These are phyloP conservation scores for Graphilbum fragrans DNA, from an alignment of 2,329 filamentous ascomycete species.

Conservation along the genomic window DNA sequence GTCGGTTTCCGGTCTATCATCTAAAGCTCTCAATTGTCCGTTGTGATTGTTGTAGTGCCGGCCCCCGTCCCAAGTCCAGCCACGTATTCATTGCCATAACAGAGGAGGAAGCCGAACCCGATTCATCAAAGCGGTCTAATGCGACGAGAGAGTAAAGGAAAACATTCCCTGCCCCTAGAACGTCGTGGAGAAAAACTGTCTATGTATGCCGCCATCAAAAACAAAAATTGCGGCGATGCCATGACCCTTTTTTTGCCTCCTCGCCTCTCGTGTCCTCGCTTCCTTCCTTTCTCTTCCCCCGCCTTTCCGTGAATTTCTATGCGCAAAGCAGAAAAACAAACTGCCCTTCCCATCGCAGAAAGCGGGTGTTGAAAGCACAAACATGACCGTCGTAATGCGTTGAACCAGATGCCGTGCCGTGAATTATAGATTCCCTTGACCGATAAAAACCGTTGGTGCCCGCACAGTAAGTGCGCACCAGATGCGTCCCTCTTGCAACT, in stretches of 20 bases:
- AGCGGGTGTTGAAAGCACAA: slow-evolving; percentile 18
- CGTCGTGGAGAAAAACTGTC: slow-evolving; percentile 36
- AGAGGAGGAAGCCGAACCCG: too few relatives aligned
- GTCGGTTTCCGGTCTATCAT: slow-evolving; percentile 3
- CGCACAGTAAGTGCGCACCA: slow-evolving; percentile 7
- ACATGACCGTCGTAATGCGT: slow-evolving; percentile 26
- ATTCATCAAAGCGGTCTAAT: too few relatives aligned
- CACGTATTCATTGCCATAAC: too few relatives aligned
- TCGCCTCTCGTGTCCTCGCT: neutral
- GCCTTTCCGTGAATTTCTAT: too few relatives aligned
- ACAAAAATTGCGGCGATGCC: slow-evolving; percentile 18
- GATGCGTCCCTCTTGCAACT: slow-evolving; percentile 14
- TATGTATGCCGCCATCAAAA: slow-evolving; percentile 39
- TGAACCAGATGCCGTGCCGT: slow-evolving; percentile 17
- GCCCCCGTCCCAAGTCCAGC: too few relatives aligned
- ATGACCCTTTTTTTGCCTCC: slow-evolving; percentile 14
- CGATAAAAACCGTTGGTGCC: slow-evolving; percentile 17
- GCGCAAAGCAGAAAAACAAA: slow-evolving; percentile 12
- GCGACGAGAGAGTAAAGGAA: too few relatives aligned
- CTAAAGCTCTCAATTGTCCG: slow-evolving; percentile 2
- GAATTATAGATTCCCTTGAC: slow-evolving; percentile 14
- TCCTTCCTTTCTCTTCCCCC: slow-evolving; percentile 14
- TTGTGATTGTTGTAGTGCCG: too few relatives aligned
- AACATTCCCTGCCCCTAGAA: neutral
- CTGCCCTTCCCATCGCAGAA: slow-evolving; percentile 19